A percentile compares a stretch with the other conserved stretches of the same genome.
phyloP scores from a whole-genome alignment of 2,329 filamentous ascomycete genomes.

The Aspergillus alliaceus region DNA sequence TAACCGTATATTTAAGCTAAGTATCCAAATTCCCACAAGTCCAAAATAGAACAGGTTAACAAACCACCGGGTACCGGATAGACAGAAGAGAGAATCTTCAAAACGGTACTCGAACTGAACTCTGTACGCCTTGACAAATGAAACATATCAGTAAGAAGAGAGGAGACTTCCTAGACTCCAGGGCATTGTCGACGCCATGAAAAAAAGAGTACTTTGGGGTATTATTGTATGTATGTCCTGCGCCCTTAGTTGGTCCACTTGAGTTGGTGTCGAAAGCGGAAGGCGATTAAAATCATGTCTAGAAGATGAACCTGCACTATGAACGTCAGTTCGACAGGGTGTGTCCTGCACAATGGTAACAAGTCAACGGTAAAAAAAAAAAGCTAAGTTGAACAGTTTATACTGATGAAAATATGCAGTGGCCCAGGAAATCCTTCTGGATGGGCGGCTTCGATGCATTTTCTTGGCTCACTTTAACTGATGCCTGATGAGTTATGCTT shows the following conservation, averaged over 20 bases:
- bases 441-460: background rate
- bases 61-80: no score
- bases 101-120: background rate
- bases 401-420: background rate
- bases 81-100: no score
- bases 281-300: background rate
- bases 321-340: background rate
- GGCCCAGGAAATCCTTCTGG: background rate
- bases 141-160: background rate
- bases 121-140: background rate
- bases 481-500: constrained; percentile 17
- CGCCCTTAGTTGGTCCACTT: background rate
- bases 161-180: background rate
- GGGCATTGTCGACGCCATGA: background rate
- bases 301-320: background rate
- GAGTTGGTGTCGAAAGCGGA: background rate
- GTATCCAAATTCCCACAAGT: background rate
- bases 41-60: background rate
- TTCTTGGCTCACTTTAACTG: background rate
- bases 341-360: background rate
- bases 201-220: background rate
- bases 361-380: background rate
- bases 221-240: background rate
- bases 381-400: background rate
- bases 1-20: background rate